Conservation (phyloP, 2,329 filamentous ascomycete genomes). For the Pyricularia grisea region DNA sequence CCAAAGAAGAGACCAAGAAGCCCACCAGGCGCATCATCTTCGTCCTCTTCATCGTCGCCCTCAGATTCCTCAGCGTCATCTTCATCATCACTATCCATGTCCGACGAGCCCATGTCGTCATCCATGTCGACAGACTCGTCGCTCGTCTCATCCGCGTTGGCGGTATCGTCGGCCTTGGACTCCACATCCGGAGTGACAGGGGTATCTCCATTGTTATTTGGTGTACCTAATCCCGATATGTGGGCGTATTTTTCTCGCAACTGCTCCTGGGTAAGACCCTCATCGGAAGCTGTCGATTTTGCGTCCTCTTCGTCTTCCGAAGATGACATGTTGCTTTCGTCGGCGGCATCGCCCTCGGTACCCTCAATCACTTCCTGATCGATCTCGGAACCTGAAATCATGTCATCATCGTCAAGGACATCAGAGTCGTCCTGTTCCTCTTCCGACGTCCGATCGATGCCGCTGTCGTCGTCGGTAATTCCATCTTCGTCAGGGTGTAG, state of each 20-base stretch:
- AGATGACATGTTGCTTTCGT: slow-evolving; percentile 51
- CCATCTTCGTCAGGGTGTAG: slow-evolving; percentile 43
- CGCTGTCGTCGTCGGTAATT: slow-evolving; percentile 28
- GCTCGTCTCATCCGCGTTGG: slow-evolving; percentile 36
- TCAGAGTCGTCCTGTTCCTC: slow-evolving; percentile 27
- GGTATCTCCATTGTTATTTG: slow-evolving; percentile 13
- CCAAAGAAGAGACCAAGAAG: slow-evolving; percentile 50
- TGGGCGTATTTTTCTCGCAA: slow-evolving; percentile 60
- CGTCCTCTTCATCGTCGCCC: slow-evolving; percentile 28
- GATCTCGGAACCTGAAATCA: slow-evolving; percentile 29
- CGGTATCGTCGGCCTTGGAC: background rate
- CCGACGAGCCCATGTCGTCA: slow-evolving; percentile 52
- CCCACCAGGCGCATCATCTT: slow-evolving; percentile 27
- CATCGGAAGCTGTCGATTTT: slow-evolving; percentile 45
- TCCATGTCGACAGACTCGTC: slow-evolving; percentile 63
- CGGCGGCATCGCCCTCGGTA: slow-evolving; percentile 31
- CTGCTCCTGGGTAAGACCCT: slow-evolving; percentile 60
- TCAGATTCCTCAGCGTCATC: slow-evolving; percentile 33
- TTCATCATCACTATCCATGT: slow-evolving; percentile 35
- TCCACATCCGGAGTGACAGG: background rate
- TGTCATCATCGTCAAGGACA: slow-evolving; percentile 32
- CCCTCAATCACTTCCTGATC: slow-evolving; percentile 19
- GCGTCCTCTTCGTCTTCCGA: slow-evolving; percentile 52
- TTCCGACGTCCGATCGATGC: slow-evolving; percentile 23
- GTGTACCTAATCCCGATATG: slow-evolving; percentile 38